phyloP scores from a whole-genome alignment of 768 basidiomycete species.

The Podaxis sp. region DNA sequence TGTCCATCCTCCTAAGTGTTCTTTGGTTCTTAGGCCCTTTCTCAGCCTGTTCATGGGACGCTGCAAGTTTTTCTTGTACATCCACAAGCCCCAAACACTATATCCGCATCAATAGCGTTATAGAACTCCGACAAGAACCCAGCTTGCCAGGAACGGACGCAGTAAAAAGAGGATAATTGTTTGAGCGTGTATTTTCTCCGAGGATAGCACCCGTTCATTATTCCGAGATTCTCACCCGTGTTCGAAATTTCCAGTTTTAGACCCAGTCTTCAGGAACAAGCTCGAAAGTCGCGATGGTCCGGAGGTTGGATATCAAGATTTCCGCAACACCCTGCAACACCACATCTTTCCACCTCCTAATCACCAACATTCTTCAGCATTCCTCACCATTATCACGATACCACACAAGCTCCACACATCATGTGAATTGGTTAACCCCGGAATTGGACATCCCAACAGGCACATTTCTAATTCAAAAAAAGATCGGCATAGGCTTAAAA shows the following conservation, averaged over 20 bases:
- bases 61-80: no score
- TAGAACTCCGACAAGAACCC: background rate
- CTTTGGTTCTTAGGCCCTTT: no score
- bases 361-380: background rate
- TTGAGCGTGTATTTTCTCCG: background rate
- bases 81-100: no score
- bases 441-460: background rate
- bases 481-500: background rate
- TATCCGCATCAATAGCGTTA: background rate
- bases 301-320: background rate
- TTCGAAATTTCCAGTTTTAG: background rate
- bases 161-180: background rate
- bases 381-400: background rate
- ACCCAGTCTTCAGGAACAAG: background rate
- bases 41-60: background rate
- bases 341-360: background rate
- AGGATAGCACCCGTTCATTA: background rate
- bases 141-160: background rate
- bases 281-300: background rate
- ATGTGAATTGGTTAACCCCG: background rate
- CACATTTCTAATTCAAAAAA: background rate
- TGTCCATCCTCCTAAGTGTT: no score
- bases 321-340: background rate
- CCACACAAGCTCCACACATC: background rate
- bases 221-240: background rate